These are phyloP conservation scores for Hemileccinum rubropunctum DNA, from an alignment of 768 basidiomycete genomes.

Conservation along the genomic window DNA sequence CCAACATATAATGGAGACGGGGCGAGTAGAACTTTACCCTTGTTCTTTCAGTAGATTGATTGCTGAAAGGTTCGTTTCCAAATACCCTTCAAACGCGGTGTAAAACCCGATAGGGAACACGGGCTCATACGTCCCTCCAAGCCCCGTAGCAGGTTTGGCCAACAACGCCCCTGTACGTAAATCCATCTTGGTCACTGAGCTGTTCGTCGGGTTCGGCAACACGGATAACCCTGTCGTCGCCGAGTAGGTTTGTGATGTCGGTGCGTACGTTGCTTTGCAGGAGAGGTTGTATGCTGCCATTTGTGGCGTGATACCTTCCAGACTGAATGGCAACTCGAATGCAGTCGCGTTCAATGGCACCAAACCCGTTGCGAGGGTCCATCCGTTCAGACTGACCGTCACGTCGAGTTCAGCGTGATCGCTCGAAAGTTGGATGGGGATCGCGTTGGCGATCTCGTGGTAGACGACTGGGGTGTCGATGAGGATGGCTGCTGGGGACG, in stretches of 20 bases:
- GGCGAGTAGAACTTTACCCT: constrained; percentile 18
- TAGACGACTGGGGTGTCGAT: constrained; percentile 52
- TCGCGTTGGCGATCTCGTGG: constrained; percentile 45
- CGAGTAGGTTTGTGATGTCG: constrained; percentile 42
- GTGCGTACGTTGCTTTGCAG: constrained; percentile 28
- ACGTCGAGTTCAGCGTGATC: constrained; percentile 33
- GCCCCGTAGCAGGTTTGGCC: constrained; percentile 50
- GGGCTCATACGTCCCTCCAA: constrained; percentile 46
- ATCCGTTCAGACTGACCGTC: constrained; percentile 46
- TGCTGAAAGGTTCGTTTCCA: constrained; percentile 19
- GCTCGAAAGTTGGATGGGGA: constrained; percentile 35
- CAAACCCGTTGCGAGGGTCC: constrained; percentile 37
- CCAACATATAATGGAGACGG: background rate
- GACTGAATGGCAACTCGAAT: constrained; percentile 47
- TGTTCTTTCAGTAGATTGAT: constrained; percentile 33
- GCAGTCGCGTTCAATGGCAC: constrained; percentile 54
- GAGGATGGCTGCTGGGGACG: constrained; percentile 43
- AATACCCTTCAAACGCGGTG: constrained; percentile 40
- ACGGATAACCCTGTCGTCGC: constrained; percentile 46
- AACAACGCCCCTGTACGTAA: constrained; percentile 55
- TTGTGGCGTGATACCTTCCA: constrained; percentile 44
- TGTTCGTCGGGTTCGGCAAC: constrained; percentile 48
- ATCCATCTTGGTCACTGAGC: constrained; percentile 64
- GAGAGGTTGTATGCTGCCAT: constrained; percentile 28
- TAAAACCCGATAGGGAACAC: constrained; percentile 47